Evolutionary conservation across 805 yeast species (phyloP).

Genomic region (Yamadazyma akitaensis): DNA sequence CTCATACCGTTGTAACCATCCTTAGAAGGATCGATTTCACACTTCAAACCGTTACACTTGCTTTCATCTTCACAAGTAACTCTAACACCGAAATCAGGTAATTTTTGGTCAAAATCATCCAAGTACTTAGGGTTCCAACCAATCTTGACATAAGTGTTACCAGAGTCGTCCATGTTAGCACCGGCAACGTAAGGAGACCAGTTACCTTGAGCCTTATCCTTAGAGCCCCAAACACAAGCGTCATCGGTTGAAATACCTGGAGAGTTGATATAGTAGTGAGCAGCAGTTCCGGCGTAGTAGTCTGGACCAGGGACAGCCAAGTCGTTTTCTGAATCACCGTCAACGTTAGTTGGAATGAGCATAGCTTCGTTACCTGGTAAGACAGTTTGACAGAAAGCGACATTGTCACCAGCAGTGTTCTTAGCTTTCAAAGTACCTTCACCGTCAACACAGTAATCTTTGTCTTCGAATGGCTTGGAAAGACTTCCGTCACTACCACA

Average conservation of each 20-base stretch:
- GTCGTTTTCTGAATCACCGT: constrained; percentile 43
- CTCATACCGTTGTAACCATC: constrained; percentile 55
- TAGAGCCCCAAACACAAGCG: constrained; percentile 83
- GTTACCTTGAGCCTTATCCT: constrained; percentile 69
- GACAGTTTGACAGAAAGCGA: constrained; percentile 90
- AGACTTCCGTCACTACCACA: constrained; percentile 71
- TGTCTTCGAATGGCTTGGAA: constrained; percentile 55
- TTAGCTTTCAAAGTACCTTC: constrained; percentile 66
- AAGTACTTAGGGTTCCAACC: constrained; percentile 90
- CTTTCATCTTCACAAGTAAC: constrained; percentile 68
- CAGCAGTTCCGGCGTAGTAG: constrained; percentile 83
- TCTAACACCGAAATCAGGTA: constrained; percentile 69
- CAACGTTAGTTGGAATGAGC: constrained; percentile 79
- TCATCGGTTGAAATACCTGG: constrained; percentile 76
- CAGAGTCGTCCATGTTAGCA: constrained; percentile 68
- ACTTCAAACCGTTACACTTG: constrained; percentile 72
- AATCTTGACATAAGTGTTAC: constrained; percentile 75
- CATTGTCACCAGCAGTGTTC: constrained; percentile 54
- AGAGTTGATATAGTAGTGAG: constrained; percentile 81
- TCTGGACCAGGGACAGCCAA: constrained; percentile 83
- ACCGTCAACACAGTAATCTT: constrained; percentile 72
- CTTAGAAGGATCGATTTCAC: constrained; percentile 74
- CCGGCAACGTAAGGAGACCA: constrained; percentile 96
- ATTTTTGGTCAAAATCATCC: constrained; percentile 53
- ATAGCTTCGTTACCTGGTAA: constrained; percentile 93